Evolutionary conservation across 768 basidiomycete genomes (phyloP), one percentile per base, ranked within the genome.

Genomic region (Lepiota venenata): DNA sequence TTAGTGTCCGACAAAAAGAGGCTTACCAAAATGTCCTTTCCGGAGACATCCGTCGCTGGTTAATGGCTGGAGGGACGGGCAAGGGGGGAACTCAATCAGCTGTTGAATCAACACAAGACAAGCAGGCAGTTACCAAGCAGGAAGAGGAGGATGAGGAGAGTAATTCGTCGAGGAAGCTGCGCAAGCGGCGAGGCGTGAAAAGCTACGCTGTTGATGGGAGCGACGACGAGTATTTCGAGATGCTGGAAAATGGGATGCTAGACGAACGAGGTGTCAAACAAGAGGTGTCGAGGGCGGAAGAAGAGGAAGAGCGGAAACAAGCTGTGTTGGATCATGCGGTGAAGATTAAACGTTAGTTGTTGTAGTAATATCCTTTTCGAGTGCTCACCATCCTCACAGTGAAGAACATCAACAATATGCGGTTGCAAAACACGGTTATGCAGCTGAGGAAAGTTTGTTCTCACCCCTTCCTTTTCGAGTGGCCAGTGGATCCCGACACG

Each of bases 361-460:
- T 9, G n/a, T 14, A n/a, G n/a, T 29, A 10, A 12, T 54, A 11
- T 11, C 32, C 10, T 11, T 9, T 11, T 7, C 32, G 9, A 2
- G 8, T 11, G 10, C 32, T 32, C 32, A 32, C 8, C 32, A 3
- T 9, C 32, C 32, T 11, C 32, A 20, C 36, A 14, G 9, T 29
- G 14, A 43, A 58, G 65, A 81, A 88, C 45, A 84, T 96, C 37
- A 94, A 94, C 69, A 94, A 93, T 65, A 88, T 94, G 89, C 85
- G 84, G 49, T 78, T 99, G 14, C 93, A 98, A 66, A 99, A 98
- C 64, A 81, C 85, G 10, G 85, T 98, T 54, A 98, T 99, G 96
- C 96, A 98, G 66, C 78, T 98, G 4, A 90, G 96, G 51, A 98
- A 98, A 77, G 91, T 94, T 1, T 93, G 92, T 73, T 93, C 89